Base-by-base conservation (phyloP, 2,329 filamentous ascomycete genomes). In the Penicillium expansum region DNA sequence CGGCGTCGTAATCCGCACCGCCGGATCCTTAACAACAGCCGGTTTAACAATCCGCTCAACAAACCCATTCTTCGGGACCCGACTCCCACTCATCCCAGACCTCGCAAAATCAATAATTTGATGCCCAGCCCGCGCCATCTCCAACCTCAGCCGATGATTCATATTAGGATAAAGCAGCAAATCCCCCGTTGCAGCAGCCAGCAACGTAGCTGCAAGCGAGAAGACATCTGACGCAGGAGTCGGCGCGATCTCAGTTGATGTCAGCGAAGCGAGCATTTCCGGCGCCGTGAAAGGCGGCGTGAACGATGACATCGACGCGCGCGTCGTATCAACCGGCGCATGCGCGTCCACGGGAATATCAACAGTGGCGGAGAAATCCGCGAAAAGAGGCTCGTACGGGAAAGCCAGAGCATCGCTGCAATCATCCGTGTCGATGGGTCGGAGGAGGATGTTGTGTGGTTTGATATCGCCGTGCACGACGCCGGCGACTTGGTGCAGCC, bases 381-480 rank as follows among this genome's bases (percentile, higher is more conserved):
- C 72, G 18, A 74, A 75, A 0, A 80, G 62, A n/a, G 76, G 74
- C 14, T 77, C 70, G 51, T 69, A 78, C 0, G 69, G 67, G 35
- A 78, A 75, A 6, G 52, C 60, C 11, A 47, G 52, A 4, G 58
- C 57, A 5, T 60, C 58, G 7, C 44, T 27, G 29, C 50, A 41
- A 2, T 55, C 30, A 8, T 59, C 50, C 4, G 57, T 56, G n/a
- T 59, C 44, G 5, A 65, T 58, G 22, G 66, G 62, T 4, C 66
- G 68, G 2, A 80, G 67, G 0, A 80, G 68, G 29, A 80, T 67
- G 39, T 80, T 80, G 44, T 74, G 72, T 5, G 76, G 77, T 58
- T 80, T 80, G 64, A 80, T 75, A 64, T 80, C 78, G 1, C 77
- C 78, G 60, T 81, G 79, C 3, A 80, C 71, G 4, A 80, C 69